Base-by-base conservation (phyloP, 805 yeast species). In the Metschnikowia bowlesiae region DNA sequence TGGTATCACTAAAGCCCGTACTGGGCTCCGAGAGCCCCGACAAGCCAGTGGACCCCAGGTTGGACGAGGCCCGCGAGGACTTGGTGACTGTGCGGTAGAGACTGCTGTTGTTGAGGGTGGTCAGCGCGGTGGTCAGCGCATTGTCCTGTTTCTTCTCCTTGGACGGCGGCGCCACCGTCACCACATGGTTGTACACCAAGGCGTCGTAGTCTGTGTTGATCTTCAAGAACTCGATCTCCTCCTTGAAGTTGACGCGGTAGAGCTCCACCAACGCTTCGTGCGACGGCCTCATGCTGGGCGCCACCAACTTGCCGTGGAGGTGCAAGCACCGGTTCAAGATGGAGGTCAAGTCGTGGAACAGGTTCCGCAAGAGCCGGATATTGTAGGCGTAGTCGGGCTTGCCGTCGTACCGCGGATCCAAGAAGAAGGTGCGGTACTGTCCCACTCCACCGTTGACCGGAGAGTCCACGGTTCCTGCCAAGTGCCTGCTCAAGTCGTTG, bases 381-480 rank as follows among this genome's bases (percentile, higher is more conserved):
- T 64, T 64, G 28, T 62, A 59, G 3, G 60, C 61, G 47, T 69
- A 64, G 28, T 65, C 68, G 7, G 65, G 67, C 51, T 64, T 66
- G 6, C 66, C 71, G 31, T 61, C 66, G 47, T 68, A 67, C 46
- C 65, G 64, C 1, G 66, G 57, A 44, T 74, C 76, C 35, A 65
- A 66, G 62, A 87, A 80, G 63, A 89, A 88, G 2, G 79, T 79
- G 49, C 91, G 76, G 67, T 87, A 89, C 62, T 86, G 89, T 2
- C 89, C 87, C 55, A 89, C 87, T 51, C 97, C 97, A 34, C 97
- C 97, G 63, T 89, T 89, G 6, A 89, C 92, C 3, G 96, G 96
- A 0, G 96, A 82, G 63, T 89, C 96, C 48, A 90, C 91, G 0
- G 96, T 87, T 39, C 96, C 96, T 2, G 89, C 79, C 49, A 85